These are phyloP conservation scores for Rhodotorula graminis DNA, from an alignment of 768 basidiomycete species.

Conservation along the genomic window DNA sequence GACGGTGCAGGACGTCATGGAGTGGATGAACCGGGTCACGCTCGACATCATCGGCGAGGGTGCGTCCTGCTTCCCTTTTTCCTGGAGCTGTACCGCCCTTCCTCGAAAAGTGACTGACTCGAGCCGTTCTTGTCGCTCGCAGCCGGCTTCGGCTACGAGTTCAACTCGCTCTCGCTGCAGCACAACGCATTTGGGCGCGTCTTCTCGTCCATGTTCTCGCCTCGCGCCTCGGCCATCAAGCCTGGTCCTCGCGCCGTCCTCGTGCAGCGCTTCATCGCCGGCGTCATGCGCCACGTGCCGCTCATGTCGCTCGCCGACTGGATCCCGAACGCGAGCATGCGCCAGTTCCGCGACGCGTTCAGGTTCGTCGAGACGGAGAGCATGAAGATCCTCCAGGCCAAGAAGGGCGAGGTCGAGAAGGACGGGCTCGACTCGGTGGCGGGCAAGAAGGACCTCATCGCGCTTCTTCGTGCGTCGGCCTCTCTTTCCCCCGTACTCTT, in stretches of 20 bases:
- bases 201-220: not conserved
- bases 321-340: constrained; percentile 6
- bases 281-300: not conserved
- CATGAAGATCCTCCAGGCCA: constrained; percentile 16
- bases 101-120: too few relatives aligned
- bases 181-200: not conserved
- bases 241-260: not conserved
- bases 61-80: not conserved
- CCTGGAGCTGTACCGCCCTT: not conserved
- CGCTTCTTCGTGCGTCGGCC: not conserved
- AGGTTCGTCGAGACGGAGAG: constrained; percentile 26
- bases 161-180: not conserved
- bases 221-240: not conserved
- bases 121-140: too few relatives aligned
- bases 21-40: constrained; percentile 45
- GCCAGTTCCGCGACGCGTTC: not conserved
- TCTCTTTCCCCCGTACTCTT: not conserved
- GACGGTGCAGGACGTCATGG: constrained; percentile 43
- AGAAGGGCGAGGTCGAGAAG: constrained; percentile 4
- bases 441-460: constrained; percentile 10
- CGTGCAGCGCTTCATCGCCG: not conserved
- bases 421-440: not conserved
- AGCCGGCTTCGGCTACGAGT: constrained; percentile 12
- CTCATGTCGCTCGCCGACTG: not conserved
- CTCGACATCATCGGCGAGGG: constrained; percentile 38